These are phyloP conservation scores for Fremontodendron californicum DNA, from an alignment of 345 rosid genomes.

Conservation along the genomic window DNA sequence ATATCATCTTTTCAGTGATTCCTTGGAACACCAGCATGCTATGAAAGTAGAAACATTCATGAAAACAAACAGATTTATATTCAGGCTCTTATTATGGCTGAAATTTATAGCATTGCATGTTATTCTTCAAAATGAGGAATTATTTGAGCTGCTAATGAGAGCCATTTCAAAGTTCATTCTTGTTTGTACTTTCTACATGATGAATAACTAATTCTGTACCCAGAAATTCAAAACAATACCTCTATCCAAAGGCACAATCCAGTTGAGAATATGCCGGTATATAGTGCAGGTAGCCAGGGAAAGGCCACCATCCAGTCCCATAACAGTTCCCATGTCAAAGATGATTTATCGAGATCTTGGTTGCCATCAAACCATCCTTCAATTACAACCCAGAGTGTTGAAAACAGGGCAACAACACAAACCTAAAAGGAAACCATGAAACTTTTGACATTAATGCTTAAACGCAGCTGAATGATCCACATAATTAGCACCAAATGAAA, in stretches of 20 bases:
- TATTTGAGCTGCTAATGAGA: not conserved
- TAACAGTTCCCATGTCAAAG: constrained; percentile 45
- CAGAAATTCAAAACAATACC: constrained; percentile 31
- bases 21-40: no score
- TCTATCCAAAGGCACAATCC: constrained; percentile 60
- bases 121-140: not conserved
- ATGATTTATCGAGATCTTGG: constrained; percentile 28
- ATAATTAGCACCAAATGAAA: not conserved
- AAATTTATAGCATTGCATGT: not conserved
- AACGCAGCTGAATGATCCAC: not conserved
- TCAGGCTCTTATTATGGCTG: no score
- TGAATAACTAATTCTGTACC: not conserved
- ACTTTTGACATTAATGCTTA: not conserved
- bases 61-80: not conserved
- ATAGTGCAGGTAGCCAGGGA: constrained; percentile 67
- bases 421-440: constrained; percentile 28
- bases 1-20: not conserved
- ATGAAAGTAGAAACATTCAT: not conserved
- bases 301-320: constrained; percentile 50
- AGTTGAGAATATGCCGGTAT: constrained; percentile 54
- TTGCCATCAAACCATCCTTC: constrained; percentile 33
- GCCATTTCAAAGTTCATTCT: not conserved
- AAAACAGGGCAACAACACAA: constrained; percentile 43
- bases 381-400: constrained; percentile 44
- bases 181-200: not conserved